These are phyloP conservation scores for Penicilliopsis zonata DNA, from an alignment of 495 filamentous ascomycete genomes.

Conservation along the genomic window DNA sequence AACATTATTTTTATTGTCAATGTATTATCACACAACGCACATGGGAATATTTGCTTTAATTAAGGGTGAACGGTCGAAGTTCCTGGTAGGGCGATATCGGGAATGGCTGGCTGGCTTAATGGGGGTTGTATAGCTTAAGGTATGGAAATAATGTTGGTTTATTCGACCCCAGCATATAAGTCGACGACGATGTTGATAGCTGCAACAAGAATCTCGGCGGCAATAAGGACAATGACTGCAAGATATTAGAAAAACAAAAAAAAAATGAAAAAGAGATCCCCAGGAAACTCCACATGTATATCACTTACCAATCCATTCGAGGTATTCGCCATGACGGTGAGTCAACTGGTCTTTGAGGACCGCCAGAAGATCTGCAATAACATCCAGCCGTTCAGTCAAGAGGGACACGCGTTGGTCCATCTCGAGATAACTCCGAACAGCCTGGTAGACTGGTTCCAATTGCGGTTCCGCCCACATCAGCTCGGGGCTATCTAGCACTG, in stretches of 20 bases:
- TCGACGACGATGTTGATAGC: conserved; percentile 94
- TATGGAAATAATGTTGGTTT: conserved; percentile 2
- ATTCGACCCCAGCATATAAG: conserved; percentile 75
- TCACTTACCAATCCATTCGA: conserved; percentile 85
- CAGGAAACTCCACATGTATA: background rate
- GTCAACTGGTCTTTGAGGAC: conserved; percentile 94
- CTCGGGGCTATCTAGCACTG: conserved; percentile 92
- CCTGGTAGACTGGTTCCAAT: conserved; percentile 88
- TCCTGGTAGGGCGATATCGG: too few species aligned
- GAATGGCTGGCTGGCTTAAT: too few species aligned
- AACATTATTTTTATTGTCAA: too few species aligned
- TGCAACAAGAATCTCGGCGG: conserved; percentile 89
- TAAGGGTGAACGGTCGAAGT: too few species aligned
- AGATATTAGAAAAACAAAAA: conserved; percentile 2
- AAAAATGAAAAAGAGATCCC: conserved; percentile 1
- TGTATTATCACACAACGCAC: too few species aligned
- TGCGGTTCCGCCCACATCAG: conserved; percentile 98
- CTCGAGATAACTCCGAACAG: conserved; percentile 88
- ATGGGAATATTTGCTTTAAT: too few species aligned
- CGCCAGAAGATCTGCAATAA: conserved; percentile 87
- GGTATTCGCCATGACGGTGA: conserved; percentile 88
- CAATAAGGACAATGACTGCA: conserved; percentile 85
- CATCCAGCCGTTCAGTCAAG: conserved; percentile 78
- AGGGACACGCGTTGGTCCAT: conserved; percentile 94
- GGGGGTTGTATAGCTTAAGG: too few species aligned